phyloP scores from a whole-genome alignment of 352 stramenopile species.

The Globisporangium splendens region DNA sequence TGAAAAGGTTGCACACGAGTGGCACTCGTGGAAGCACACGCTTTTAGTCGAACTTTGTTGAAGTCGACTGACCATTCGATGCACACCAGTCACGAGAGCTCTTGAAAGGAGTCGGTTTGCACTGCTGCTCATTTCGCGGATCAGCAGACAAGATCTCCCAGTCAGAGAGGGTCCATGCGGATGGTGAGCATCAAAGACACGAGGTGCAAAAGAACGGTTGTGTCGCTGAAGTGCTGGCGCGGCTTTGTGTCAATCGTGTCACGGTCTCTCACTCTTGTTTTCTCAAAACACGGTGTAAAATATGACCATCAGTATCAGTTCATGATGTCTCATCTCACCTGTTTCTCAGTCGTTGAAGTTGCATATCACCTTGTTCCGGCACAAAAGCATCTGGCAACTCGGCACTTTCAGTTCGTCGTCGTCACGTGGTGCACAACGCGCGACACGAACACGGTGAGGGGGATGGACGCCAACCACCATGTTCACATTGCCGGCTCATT shows the following conservation, averaged over 20 bases:
- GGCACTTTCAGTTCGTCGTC: neutral
- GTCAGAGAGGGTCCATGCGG: neutral
- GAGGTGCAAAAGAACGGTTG: neutral
- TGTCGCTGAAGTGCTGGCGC: no score
- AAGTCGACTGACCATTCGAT: neutral
- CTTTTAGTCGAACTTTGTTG: neutral
- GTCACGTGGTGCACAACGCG: neutral
- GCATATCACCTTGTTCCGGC: no score
- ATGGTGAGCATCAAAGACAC: neutral
- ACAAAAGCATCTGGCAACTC: no score
- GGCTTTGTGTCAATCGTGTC: no score
- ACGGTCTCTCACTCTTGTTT: no score
- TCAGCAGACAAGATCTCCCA: no score
- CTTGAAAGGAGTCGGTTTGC: neutral
- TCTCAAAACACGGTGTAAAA: no score
- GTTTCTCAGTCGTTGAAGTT: no score
- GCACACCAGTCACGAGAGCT: slow-evolving; percentile 1
- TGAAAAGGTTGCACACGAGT: neutral
- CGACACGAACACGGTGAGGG: neutral
- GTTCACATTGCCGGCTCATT: no score
- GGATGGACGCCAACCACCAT: neutral
- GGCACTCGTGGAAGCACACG: neutral
- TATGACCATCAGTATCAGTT: neutral
- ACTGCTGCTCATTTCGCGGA: neutral
- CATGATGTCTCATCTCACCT: neutral